A percentile compares a stretch with the other conserved stretches of the same genome.
Evolutionary conservation across 1,284 basidiomycete species (phyloP).

Genomic region (Vanrija sp.): DNA sequence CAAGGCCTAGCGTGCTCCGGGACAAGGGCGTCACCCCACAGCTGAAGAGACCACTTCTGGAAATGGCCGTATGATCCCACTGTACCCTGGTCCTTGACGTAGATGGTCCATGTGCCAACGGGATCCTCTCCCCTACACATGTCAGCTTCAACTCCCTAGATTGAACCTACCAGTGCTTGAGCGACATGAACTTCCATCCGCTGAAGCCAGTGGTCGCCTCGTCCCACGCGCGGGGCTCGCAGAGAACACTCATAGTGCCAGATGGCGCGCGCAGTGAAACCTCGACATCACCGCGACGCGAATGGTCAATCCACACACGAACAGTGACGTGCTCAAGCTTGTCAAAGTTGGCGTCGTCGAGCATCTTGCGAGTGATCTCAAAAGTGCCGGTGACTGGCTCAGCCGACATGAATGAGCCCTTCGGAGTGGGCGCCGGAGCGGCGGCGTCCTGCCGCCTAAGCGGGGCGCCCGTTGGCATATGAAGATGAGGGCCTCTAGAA

Average conservation of each 20-base stretch:
- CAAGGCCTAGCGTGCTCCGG: conserved; percentile 64
- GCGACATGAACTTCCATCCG: conserved; percentile 96
- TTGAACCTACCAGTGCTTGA: conserved; percentile 86
- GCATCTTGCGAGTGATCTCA: conserved; percentile 66
- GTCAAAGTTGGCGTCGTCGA: conserved; percentile 76
- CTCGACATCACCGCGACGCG: conserved; percentile 84
- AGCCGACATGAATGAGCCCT: conserved; percentile 55
- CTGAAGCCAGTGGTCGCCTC: conserved; percentile 67
- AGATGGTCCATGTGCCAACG: conserved; percentile 87
- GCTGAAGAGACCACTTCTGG: conserved; percentile 83
- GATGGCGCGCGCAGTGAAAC: conserved; percentile 82
- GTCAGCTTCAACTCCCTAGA: neutral
- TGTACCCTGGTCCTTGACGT: conserved; percentile 70
- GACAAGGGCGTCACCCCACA: conserved; percentile 90
- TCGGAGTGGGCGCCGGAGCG: conserved; percentile 4
- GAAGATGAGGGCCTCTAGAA: neutral
- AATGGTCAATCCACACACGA: conserved; percentile 87
- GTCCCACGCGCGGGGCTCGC: conserved; percentile 68
- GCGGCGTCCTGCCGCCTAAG: neutral
- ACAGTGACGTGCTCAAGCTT: conserved; percentile 88
- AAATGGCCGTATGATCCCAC: conserved; percentile 69
- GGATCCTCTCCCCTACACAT: conserved; percentile 80
- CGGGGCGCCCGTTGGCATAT: too few species aligned
- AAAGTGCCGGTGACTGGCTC: conserved; percentile 67
- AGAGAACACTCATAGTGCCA: conserved; percentile 81